Evolutionary conservation across 495 filamentous ascomycete species (phyloP), one percentile per base, ranked within the genome.

Genomic region (Penicillium coprophilum): DNA sequence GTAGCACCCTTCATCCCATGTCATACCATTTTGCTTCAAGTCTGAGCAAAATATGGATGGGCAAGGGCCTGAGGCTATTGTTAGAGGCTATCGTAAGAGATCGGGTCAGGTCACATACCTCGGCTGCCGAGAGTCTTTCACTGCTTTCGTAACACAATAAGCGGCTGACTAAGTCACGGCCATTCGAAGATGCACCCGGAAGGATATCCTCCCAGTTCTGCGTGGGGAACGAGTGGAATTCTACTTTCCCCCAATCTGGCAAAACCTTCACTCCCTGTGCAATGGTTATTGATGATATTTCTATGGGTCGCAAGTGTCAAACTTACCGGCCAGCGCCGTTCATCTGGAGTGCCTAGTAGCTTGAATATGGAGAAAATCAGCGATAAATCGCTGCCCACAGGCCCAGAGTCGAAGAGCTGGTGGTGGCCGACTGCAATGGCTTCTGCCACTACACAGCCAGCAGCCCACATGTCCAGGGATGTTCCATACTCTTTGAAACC

Each of bases 351-450:
- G 7, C 94, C 94, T 24, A 97, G 72, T 12, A 83, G 91, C 68
- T 85, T 82, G 71, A 99, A 99, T 19, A 97, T 92, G 60, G 89
- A 95, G 48, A 88, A 78, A 45, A 99, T 89, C 38, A 99, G 76
- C 5, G 90, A 88, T 30, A 99, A 78, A 71, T 99, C 95, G 65
- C 90, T 97, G 2, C 94, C 94, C 38, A 96, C 76, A 50, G 92
- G 90, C 24, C 91, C 89, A 2, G 86, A 83, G 60, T 96, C 89
- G 60, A 99, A 97, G 3, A 97, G 76, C 15, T 86, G 72, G 45
- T 73, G 71, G 48, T 77, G 74, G 40, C 69, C 68, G 9, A 69
- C 66, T 19, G 70, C 57, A 65, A 82, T 50, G 51, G 80, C 67
- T 68, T 83, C 91, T 2, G 91, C 91, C 5, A 91, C 85, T 30